Percentiles rank a stretch among this genome's conserved stretches.
Conservation (phyloP, 2,329 filamentous ascomycete genomes). For the Iodosphaeria phyllophila region DNA sequence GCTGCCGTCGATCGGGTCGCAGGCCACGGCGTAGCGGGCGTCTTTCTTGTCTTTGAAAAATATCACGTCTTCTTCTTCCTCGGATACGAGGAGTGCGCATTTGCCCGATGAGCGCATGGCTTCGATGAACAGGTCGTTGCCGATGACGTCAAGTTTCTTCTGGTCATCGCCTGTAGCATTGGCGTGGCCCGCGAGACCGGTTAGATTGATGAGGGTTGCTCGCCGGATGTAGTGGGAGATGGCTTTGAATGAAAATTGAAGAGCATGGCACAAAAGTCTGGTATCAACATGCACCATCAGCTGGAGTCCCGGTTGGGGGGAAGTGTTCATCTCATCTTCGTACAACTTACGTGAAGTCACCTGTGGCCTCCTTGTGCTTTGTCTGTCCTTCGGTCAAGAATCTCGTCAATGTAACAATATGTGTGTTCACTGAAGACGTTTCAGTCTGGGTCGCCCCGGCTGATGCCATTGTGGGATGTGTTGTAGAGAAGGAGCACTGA, state of each 20-base stretch:
- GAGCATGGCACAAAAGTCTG: conserved; percentile 86
- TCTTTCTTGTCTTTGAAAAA: conserved; percentile 61
- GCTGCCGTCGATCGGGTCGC: conserved; percentile 94
- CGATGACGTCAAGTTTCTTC: conserved; percentile 98
- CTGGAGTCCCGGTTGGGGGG: not conserved
- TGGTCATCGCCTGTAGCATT: conserved; percentile 96
- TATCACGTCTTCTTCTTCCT: conserved; percentile 90
- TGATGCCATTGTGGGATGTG: conserved; percentile 8
- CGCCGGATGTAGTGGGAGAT: conserved; percentile 98
- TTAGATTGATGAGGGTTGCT: conserved; percentile 86
- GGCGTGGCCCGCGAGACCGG: conserved; percentile 81
- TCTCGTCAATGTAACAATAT: conserved; percentile 88
- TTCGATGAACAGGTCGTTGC: conserved; percentile 92
- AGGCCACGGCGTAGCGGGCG: conserved; percentile 83
- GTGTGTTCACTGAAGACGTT: conserved; percentile 75
- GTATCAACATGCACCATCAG: not conserved
- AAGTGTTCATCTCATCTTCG: not conserved
- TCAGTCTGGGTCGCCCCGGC: conserved; percentile 18
- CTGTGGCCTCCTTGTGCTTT: conserved; percentile 86
- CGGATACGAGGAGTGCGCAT: conserved; percentile 84
- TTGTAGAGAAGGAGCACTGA: no score
- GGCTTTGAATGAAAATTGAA: conserved; percentile 99
- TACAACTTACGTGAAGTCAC: conserved; percentile 79
- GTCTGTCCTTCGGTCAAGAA: conserved; percentile 92
- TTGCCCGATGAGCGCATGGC: conserved; percentile 88